Percentiles rank a stretch among this genome's conserved stretches.
These are phyloP conservation scores for Chenopodium berlandieri DNA, from an alignment of 148 eudicot species.

Conservation along the genomic window DNA sequence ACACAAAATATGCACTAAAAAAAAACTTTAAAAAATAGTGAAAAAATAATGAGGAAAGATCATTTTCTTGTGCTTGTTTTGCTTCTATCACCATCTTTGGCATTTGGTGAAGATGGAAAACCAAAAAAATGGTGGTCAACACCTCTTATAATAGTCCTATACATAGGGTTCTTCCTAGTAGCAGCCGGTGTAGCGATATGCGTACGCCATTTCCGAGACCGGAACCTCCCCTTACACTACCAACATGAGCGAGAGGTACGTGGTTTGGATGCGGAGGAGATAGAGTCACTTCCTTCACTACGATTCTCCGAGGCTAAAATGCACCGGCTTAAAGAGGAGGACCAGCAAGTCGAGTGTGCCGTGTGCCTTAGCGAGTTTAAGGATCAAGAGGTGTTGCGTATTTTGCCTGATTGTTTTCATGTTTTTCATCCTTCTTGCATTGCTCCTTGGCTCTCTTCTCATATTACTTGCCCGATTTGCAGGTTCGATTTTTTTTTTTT, in stretches of 20 bases:
- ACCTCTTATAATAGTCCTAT: conserved; percentile 15
- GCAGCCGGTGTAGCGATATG: conserved; percentile 10
- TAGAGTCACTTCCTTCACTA: conserved; percentile 40
- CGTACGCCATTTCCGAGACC: conserved; percentile 18
- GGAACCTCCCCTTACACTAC: not conserved
- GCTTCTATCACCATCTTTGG: not conserved
- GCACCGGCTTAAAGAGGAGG: conserved; percentile 28
- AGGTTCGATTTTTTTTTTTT: conserved; percentile 19
- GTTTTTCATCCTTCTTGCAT: conserved; percentile 50
- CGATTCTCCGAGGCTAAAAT: conserved; percentile 38
- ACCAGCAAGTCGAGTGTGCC: conserved; percentile 37
- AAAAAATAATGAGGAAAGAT: not conserved
- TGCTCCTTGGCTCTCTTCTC: conserved; percentile 41
- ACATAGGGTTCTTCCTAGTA: conserved; percentile 18
- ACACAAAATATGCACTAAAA: not conserved
- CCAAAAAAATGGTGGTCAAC: conserved; percentile 13
- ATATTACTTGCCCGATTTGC: conserved; percentile 53
- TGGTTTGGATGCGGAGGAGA: conserved; percentile 30
- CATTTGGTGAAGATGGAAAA: not conserved
- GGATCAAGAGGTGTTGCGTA: conserved; percentile 33
- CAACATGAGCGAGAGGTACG: conserved; percentile 13
- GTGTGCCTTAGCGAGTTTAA: conserved; percentile 48
- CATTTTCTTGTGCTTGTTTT: not conserved
- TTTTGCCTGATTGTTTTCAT: conserved; percentile 45
- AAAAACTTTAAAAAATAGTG: too few species aligned